A percentile compares a stretch with the other conserved stretches of the same genome.
These are phyloP conservation scores for Saccharomycopsis hybrid DNA, from an alignment of 1,139 yeast species.

Conservation along the genomic window DNA sequence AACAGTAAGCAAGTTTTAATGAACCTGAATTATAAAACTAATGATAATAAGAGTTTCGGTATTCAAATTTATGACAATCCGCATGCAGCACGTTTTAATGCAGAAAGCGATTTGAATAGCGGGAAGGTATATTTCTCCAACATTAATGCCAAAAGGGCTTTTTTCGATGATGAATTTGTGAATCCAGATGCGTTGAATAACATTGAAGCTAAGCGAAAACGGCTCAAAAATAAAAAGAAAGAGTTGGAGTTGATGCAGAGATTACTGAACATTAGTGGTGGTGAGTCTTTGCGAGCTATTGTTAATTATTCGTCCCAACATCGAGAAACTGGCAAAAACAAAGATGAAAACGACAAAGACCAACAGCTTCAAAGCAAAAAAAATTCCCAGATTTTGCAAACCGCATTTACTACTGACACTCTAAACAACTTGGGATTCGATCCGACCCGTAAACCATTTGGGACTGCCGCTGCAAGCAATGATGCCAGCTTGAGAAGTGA, in stretches of 20 bases:
- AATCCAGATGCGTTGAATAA: slow-evolving; percentile 42
- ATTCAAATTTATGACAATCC: slow-evolving; percentile 16
- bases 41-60: slow-evolving; percentile 20
- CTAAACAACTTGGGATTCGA: slow-evolving; percentile 45
- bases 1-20: slow-evolving; percentile 32
- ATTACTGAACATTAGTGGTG: slow-evolving; percentile 26
- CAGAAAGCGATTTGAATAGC: slow-evolving; percentile 24
- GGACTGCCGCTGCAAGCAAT: slow-evolving; percentile 24
- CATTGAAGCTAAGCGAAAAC: slow-evolving; percentile 31
- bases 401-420: slow-evolving; percentile 35
- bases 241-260: slow-evolving; percentile 34
- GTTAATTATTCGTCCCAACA: too few species aligned
- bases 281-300: slow-evolving; percentile 19
- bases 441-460: slow-evolving; percentile 36
- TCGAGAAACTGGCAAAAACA: too few species aligned
- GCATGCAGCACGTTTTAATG: slow-evolving; percentile 20
- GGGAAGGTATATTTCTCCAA: slow-evolving; percentile 33
- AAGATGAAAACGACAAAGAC: background rate
- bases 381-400: slow-evolving; percentile 7
- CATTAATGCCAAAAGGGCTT: slow-evolving; percentile 39
- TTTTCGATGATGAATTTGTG: slow-evolving; percentile 40
- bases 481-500: slow-evolving; percentile 29
- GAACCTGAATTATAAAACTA: slow-evolving; percentile 24
- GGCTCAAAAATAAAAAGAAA: slow-evolving; percentile 32
- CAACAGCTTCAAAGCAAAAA: too few species aligned